phyloP scores from a whole-genome alignment of 1,284 basidiomycete genomes.

The Caloboletus inedulis region DNA sequence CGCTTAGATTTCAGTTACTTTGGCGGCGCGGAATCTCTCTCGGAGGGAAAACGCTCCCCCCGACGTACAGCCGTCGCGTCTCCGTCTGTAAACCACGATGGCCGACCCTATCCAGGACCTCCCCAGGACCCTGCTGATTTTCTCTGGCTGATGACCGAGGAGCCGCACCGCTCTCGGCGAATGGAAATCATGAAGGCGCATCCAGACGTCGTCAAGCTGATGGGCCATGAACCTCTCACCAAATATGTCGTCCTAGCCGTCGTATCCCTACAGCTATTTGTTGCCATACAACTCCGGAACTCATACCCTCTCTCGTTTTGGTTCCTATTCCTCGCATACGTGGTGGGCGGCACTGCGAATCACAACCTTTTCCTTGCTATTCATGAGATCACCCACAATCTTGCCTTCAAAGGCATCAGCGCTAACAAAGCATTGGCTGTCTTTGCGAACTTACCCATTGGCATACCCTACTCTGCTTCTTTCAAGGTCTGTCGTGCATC shows the following conservation, averaged over 20 bases:
- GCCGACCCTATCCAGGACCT: slow-evolving; percentile 42
- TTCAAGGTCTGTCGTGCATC: slow-evolving; percentile 71
- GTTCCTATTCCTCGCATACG: slow-evolving; percentile 81
- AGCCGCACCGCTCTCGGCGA: slow-evolving; percentile 87
- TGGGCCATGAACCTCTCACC: slow-evolving; percentile 91
- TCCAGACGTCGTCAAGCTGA: slow-evolving; percentile 91
- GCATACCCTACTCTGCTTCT: slow-evolving; percentile 91
- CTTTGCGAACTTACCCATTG: slow-evolving; percentile 90
- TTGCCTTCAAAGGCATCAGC: slow-evolving; percentile 83
- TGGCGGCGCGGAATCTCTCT: slow-evolving; percentile 74
- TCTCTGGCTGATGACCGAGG: slow-evolving; percentile 96
- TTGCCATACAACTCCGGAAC: slow-evolving; percentile 66
- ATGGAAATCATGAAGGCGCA: slow-evolving; percentile 92
- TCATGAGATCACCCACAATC: slow-evolving; percentile 98
- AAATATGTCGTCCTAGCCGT: slow-evolving; percentile 85
- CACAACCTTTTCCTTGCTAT: slow-evolving; percentile 98
- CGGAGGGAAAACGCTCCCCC: slow-evolving; percentile 53
- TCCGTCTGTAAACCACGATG: slow-evolving; percentile 41
- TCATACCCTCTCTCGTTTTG: slow-evolving; percentile 65
- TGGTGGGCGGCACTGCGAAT: slow-evolving; percentile 91
- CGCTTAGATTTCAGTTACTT: slow-evolving; percentile 66
- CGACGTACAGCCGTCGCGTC: slow-evolving; percentile 53
- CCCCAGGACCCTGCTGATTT: slow-evolving; percentile 78
- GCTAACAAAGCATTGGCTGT: slow-evolving; percentile 89
- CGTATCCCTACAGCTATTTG: slow-evolving; percentile 70